phyloP scores from a whole-genome alignment of 306 rosid species.

The Oxytropis ochrocephala region DNA sequence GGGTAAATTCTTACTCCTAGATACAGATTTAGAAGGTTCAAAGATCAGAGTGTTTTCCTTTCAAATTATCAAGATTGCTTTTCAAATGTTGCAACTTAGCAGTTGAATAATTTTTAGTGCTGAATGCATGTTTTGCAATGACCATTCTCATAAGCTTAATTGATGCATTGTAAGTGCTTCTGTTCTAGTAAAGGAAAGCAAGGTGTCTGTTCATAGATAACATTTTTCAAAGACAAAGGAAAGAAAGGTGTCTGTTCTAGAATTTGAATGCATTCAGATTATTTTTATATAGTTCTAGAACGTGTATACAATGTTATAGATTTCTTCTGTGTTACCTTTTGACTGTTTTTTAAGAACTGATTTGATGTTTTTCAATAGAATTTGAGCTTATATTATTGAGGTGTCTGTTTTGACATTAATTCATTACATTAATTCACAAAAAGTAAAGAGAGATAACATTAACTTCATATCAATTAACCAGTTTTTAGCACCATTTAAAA shows the following conservation, averaged over 20 bases:
- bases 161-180: background rate
- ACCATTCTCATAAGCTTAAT: constrained; percentile 38
- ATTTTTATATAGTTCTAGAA: too few species aligned
- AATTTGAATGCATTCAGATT: too few species aligned
- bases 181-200: background rate
- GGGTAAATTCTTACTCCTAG: constrained; percentile 37
- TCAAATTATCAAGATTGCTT: constrained; percentile 32
- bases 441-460: too few species aligned
- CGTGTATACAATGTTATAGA: background rate
- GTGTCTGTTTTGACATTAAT: background rate
- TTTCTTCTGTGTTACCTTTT: background rate
- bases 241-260: too few species aligned
- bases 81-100: constrained; percentile 42
- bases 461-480: too few species aligned
- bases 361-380: background rate
- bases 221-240: too few species aligned
- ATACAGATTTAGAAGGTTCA: constrained; percentile 39
- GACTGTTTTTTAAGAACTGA: background rate
- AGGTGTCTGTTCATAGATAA: too few species aligned
- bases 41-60: constrained; percentile 30
- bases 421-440: too few species aligned
- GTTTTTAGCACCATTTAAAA: too few species aligned
- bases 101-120: constrained; percentile 48
- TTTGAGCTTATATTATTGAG: background rate
- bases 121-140: constrained; percentile 35